Evolutionary conservation across 306 rosid species (phyloP), one percentile per base, ranked within the genome.

Genomic region (Lotus japonicus): DNA sequence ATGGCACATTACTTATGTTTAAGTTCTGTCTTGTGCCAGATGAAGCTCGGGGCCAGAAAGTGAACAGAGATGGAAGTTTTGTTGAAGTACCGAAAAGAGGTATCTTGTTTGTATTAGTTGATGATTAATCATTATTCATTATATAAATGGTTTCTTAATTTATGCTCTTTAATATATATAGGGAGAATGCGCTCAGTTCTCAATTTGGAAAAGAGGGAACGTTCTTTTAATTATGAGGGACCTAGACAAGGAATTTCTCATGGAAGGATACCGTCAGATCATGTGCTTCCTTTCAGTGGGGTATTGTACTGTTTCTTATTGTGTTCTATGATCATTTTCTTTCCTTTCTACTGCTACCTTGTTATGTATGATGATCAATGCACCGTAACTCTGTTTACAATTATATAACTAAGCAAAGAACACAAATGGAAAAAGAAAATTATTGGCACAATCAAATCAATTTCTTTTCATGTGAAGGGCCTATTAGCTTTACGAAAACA

Each of bases 121-220:
- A 53, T 70, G 49, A 72, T 31, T 63, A 9, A 14, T 72, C 59
- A 63, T 62, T 75, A 16, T 65, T 31, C 11, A 48, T 62, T 43
- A 49, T 44, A 41, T 67, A 50, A 48, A 66, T 55, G 57, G 21
- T 53, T 66, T 72, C 69, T 64, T 45, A 66, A 36, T 55, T 43
- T 52, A 42, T 78, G n/a, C 60, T 61, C 12, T 72, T 49, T 62
- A 74, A 51, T 61, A 48, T 67, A 42, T 79, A 9, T 68, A 94
- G 99, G 97, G 35, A 84, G 96, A 86, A 69, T 84, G 43, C 94
- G 92, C 19, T 66, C 97, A 21, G 74, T 78, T 70, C 76, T 85
- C 60, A 89, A 82, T 82, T 90, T 83, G 95, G 98, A 94, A 70
- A 90, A 84, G 78, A 82, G 87, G 81, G 99, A 90, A 13, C 84